Conservation (phyloP, 1,139 yeast species). For the Candida albicans region DNA sequence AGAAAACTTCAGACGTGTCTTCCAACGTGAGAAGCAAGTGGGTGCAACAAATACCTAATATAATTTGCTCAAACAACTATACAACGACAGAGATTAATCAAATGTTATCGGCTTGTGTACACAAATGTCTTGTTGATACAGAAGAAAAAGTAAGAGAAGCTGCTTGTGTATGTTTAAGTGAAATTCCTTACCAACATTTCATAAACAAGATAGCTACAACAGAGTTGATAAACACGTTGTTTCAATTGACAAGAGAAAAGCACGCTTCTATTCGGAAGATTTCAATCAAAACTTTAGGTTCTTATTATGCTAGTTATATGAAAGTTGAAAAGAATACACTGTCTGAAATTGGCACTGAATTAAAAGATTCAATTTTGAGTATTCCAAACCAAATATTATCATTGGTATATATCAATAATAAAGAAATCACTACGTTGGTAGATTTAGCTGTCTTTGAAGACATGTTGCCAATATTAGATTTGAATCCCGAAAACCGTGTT, state of each 20-base stretch:
- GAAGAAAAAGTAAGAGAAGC: constrained; percentile 72
- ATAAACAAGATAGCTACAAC: constrained; percentile 46
- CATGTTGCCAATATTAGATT: constrained; percentile 55
- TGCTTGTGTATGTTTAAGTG: constrained; percentile 52
- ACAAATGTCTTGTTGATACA: constrained; percentile 70
- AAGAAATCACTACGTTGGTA: constrained; percentile 63
- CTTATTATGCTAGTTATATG: constrained; percentile 46
- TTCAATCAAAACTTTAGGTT: constrained; percentile 57
- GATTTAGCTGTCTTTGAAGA: constrained; percentile 63
- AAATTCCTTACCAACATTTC: constrained; percentile 40
- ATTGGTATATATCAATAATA: constrained; percentile 74
- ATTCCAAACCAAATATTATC: constrained; percentile 71
- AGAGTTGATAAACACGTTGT: constrained; percentile 52
- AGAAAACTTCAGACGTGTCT: constrained; percentile 70
- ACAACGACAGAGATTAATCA: constrained; percentile 48
- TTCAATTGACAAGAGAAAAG: constrained; percentile 70
- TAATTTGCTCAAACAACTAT: constrained; percentile 34
- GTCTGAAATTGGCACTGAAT: constrained; percentile 17
- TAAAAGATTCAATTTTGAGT: constrained; percentile 39
- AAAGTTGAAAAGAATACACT: constrained; percentile 10
- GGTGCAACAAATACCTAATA: constrained; percentile 54
- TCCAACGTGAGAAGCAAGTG: constrained; percentile 66
- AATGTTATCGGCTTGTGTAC: constrained; percentile 59
- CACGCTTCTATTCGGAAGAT: constrained; percentile 63
- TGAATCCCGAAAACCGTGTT: constrained; percentile 48